Conservation (phyloP, 2,329 filamentous ascomycete species). For the Amylocarpus encephaloides region DNA sequence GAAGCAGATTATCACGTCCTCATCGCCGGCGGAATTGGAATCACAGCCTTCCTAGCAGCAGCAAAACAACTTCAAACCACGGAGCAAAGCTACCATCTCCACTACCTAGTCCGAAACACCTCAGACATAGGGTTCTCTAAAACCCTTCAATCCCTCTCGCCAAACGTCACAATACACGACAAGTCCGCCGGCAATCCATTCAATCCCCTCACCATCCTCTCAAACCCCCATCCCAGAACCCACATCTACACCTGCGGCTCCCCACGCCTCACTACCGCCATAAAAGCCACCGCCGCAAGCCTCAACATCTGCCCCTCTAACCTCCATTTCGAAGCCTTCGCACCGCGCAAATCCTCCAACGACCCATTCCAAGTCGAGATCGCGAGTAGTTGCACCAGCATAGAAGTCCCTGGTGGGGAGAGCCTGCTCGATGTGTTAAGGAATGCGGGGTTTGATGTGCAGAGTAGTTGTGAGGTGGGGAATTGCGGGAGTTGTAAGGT, state of each 20-base stretch:
- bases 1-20: slow-evolving; percentile 54
- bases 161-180: slow-evolving; percentile 46
- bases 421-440: slow-evolving; percentile 37
- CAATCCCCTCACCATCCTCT: slow-evolving; percentile 43
- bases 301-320: slow-evolving; percentile 42
- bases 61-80: slow-evolving; percentile 38
- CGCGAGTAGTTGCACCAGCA: slow-evolving; percentile 33
- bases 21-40: slow-evolving; percentile 58
- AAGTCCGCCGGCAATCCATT: slow-evolving; percentile 44
- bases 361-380: slow-evolving; percentile 55
- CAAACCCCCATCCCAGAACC: slow-evolving; percentile 43
- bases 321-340: slow-evolving; percentile 56
- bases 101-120: slow-evolving; percentile 50
- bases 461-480: slow-evolving; percentile 38
- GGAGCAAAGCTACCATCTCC: slow-evolving; percentile 46
- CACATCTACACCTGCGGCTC: slow-evolving; percentile 59
- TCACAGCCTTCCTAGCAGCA: slow-evolving; percentile 56
- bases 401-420: slow-evolving; percentile 40
- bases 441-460: slow-evolving; percentile 36
- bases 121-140: slow-evolving; percentile 48
- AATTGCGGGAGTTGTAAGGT: slow-evolving; percentile 40
- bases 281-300: slow-evolving; percentile 35
- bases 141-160: slow-evolving; percentile 38
- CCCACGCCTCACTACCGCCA: slow-evolving; percentile 48
- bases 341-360: slow-evolving; percentile 44